phyloP scores from a whole-genome alignment of 345 rosid genomes.

The Corchorus olitorius region DNA sequence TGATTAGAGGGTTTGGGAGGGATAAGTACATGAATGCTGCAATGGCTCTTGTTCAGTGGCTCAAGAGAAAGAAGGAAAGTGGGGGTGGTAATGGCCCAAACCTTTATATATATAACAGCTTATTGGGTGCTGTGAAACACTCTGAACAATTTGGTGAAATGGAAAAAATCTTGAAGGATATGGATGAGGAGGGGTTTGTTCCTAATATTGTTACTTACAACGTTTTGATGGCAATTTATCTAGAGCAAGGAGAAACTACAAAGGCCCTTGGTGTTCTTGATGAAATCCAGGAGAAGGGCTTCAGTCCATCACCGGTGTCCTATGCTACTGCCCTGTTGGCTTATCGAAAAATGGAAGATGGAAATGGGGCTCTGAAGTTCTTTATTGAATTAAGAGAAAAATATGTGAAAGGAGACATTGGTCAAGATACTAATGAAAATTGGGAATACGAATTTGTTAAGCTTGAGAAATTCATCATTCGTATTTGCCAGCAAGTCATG shows the following conservation, averaged over 20 bases:
- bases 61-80: constrained; percentile 70
- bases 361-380: constrained; percentile 72
- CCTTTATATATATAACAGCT: constrained; percentile 70
- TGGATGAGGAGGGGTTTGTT: constrained; percentile 62
- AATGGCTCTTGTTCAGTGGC: constrained; percentile 80
- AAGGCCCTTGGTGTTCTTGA: constrained; percentile 72
- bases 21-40: constrained; percentile 64
- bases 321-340: constrained; percentile 83
- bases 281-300: constrained; percentile 57
- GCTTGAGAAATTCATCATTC: constrained; percentile 65
- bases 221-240: constrained; percentile 68
- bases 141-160: constrained; percentile 43
- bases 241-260: constrained; percentile 51
- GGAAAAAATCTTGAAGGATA: constrained; percentile 60
- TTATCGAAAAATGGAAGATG: constrained; percentile 79
- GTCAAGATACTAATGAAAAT: constrained; percentile 39
- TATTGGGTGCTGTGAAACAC: constrained; percentile 76
- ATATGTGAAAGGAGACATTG: constrained; percentile 57
- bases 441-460: constrained; percentile 68
- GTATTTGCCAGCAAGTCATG: constrained; percentile 84
- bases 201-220: constrained; percentile 80
- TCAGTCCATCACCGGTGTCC: constrained; percentile 66
- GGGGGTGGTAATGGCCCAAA: constrained; percentile 59
- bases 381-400: constrained; percentile 62
- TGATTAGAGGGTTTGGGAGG: constrained; percentile 75